Percentiles rank a stretch among this genome's conserved stretches.
phyloP scores from a whole-genome alignment of 2,329 filamentous ascomycete genomes.

The Aspergillus ustus region DNA sequence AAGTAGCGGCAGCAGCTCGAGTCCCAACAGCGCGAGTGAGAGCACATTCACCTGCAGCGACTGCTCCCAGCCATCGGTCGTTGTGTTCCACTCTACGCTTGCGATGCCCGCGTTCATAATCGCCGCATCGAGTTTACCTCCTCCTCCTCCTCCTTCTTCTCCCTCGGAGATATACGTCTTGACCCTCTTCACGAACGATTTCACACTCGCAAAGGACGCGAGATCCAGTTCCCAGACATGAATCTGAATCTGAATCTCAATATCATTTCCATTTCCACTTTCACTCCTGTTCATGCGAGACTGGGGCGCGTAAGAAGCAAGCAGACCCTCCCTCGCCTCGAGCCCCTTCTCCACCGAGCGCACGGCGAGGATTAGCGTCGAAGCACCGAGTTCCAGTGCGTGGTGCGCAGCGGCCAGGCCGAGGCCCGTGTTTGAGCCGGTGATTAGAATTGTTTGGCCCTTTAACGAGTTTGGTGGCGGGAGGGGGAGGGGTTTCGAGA shows the following conservation, averaged over 20 bases:
- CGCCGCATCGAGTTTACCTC: constrained; percentile 41
- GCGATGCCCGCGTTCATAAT: constrained; percentile 47
- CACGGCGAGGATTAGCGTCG: constrained; percentile 51
- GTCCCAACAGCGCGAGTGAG: constrained; percentile 28
- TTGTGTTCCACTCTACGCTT: constrained; percentile 14
- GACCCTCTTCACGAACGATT: constrained; percentile 41
- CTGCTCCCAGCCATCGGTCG: constrained; percentile 29
- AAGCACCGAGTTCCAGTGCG: constrained; percentile 45
- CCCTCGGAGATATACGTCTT: constrained; percentile 28
- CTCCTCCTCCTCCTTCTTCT: too few relatives aligned
- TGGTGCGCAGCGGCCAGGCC: constrained; percentile 55
- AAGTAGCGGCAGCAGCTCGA: constrained; percentile 27
- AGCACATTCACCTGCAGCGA: constrained; percentile 33
- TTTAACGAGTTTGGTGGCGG: neutral
- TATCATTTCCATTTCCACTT: neutral
- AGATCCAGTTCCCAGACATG: constrained; percentile 55
- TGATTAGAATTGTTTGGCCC: constrained; percentile 19
- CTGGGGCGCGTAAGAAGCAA: constrained; percentile 19
- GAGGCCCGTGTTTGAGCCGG: constrained; percentile 31
- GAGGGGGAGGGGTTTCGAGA: constrained; percentile 2
- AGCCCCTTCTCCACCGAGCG: constrained; percentile 50
- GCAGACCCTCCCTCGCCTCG: constrained; percentile 38
- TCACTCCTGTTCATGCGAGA: too few relatives aligned
- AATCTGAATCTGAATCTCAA: constrained; percentile 39
- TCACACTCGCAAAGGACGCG: constrained; percentile 44